These are phyloP conservation scores for Cymodocea nodosa DNA, from an alignment of 116 monocot genomes.

Conservation along the genomic window DNA sequence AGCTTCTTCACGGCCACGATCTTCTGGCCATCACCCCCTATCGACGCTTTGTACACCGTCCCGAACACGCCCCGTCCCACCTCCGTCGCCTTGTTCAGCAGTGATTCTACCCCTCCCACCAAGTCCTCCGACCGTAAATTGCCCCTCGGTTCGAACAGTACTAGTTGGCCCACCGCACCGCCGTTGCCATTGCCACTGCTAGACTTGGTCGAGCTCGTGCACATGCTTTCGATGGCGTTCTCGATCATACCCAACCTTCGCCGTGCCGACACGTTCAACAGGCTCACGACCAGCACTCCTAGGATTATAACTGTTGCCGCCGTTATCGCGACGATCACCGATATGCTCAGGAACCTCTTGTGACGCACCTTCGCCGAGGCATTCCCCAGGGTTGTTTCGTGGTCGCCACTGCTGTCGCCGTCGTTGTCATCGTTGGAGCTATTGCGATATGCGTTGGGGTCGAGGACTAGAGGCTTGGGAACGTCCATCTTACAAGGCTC, in stretches of 20 bases:
- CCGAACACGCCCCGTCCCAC: conserved; percentile 56
- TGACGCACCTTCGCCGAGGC: conserved; percentile 7
- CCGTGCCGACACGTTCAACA: conserved; percentile 50
- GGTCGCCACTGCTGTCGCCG: not conserved
- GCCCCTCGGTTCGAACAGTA: conserved; percentile 37
- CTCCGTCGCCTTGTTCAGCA: conserved; percentile 56
- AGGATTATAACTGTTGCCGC: conserved; percentile 44
- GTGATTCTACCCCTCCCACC: conserved; percentile 23
- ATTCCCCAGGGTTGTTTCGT: not conserved
- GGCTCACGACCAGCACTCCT: conserved; percentile 36
- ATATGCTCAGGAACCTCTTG: conserved; percentile 44
- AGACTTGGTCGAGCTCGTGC: conserved; percentile 48
- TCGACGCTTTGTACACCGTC: conserved; percentile 42
- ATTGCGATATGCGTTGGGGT: conserved; percentile 44
- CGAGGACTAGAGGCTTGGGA: conserved; percentile 77
- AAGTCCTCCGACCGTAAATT: conserved; percentile 33
- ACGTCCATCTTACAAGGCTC: conserved; percentile 71
- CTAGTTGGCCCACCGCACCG: conserved; percentile 48
- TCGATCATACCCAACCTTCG: conserved; percentile 35
- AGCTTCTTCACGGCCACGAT: conserved; percentile 56
- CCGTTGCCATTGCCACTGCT: conserved; percentile 6
- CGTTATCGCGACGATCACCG: conserved; percentile 49
- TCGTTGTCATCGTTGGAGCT: conserved; percentile 5
- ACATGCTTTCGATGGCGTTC: conserved; percentile 52
- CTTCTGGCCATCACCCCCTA: conserved; percentile 27